A percentile compares a stretch with the other conserved stretches of the same genome.
Evolutionary conservation across 371 early-diverging fungal species (phyloP).

Genomic region (Apophysomyces sp.): DNA sequence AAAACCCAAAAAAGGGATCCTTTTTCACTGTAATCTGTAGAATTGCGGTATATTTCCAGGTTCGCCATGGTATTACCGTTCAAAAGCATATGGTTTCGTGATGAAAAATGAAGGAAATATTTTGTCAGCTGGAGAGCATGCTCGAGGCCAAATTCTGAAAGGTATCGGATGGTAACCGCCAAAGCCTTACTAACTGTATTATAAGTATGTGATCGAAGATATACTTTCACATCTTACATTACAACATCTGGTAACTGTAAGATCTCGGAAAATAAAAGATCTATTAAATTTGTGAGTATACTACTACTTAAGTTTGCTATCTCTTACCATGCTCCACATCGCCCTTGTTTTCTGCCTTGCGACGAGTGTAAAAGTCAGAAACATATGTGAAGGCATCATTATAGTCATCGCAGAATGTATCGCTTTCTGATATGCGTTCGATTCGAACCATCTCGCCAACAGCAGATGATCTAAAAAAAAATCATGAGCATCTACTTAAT

Average conservation of each 20-base stretch:
- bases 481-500: too few relatives aligned
- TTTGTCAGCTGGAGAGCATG: constrained; percentile 55
- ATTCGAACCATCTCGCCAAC: constrained; percentile 50
- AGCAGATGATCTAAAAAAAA: constrained; percentile 16
- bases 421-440: constrained; percentile 54
- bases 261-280: constrained; percentile 17
- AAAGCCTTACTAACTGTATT: constrained; percentile 36
- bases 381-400: constrained; percentile 50
- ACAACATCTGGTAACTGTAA: constrained; percentile 31
- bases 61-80: constrained; percentile 75
- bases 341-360: constrained; percentile 9
- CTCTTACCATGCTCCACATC: constrained; percentile 4
- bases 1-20: constrained; percentile 67
- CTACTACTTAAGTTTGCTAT: background rate
- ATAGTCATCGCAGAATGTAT: constrained; percentile 35
- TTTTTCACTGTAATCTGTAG: constrained; percentile 46
- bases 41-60: constrained; percentile 73
- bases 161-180: constrained; percentile 59
- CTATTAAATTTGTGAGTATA: background rate
- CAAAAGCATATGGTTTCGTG: constrained; percentile 70
- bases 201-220: background rate
- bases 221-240: constrained; percentile 22
- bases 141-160: constrained; percentile 64
- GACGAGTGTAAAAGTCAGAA: constrained; percentile 51
- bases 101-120: constrained; percentile 66